Conservation (phyloP, 2,329 filamentous ascomycete genomes). For the Fusarium circinatum region DNA sequence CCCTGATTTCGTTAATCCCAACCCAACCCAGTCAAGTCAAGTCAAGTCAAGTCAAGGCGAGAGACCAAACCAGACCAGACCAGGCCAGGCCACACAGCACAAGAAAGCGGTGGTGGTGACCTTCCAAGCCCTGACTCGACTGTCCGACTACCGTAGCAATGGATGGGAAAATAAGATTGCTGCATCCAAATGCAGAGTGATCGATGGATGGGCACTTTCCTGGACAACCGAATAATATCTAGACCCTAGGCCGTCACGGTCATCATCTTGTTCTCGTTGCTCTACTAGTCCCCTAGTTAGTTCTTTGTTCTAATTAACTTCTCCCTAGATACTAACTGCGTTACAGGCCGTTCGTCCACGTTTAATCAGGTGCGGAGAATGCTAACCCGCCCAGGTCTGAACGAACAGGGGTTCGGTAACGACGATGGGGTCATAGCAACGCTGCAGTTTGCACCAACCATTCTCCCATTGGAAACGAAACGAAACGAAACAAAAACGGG, state of each 20-base stretch:
- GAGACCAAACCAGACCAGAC: background rate
- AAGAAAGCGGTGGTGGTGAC: conserved; percentile 20
- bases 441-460: background rate
- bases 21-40: background rate
- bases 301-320: background rate
- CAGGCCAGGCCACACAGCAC: background rate
- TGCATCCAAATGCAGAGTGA: conserved; percentile 13
- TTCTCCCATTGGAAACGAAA: conserved; percentile 21
- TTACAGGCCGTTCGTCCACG: conserved; percentile 16
- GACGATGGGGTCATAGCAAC: conserved; percentile 10
- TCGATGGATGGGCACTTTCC: conserved; percentile 17
- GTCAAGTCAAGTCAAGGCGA: background rate
- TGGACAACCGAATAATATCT: conserved; percentile 5
- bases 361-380: conserved; percentile 33
- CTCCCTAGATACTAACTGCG: conserved; percentile 5
- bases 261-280: background rate
- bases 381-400: conserved; percentile 7
- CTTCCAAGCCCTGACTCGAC: conserved; percentile 29
- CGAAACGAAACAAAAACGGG: conserved; percentile 38
- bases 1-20: conserved; percentile 20
- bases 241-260: background rate
- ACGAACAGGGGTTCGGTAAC: conserved; percentile 6
- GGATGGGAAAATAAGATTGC: conserved; percentile 24
- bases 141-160: conserved; percentile 23
- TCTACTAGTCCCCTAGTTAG: background rate